A percentile compares a stretch with the other conserved stretches of the same genome.
Conservation (phyloP, 2,329 filamentous ascomycete genomes). For the Cercospora sp. region DNA sequence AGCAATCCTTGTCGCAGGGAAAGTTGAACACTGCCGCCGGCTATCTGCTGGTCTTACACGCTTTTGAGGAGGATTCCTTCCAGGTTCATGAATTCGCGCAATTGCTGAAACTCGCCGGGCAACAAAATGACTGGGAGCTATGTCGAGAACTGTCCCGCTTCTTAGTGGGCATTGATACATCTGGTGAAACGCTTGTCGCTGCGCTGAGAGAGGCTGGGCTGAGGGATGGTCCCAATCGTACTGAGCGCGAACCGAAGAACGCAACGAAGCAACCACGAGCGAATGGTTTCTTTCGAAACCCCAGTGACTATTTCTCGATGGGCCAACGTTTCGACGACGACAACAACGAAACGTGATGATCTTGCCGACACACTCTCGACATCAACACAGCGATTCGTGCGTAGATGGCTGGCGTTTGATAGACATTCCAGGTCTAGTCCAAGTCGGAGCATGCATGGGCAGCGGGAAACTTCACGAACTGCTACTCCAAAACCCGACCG, state of each 20-base stretch:
- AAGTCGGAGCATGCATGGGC: neutral
- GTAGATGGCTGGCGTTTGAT: neutral
- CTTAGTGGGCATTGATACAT: conserved; percentile 85
- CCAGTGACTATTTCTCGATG: conserved; percentile 19
- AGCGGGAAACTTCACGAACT: neutral
- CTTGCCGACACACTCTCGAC: neutral
- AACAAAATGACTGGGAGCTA: conserved; percentile 88
- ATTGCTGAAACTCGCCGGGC: conserved; percentile 75
- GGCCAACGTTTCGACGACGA: conserved; percentile 11
- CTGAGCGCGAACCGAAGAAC: neutral
- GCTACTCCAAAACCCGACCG: neutral
- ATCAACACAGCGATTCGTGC: neutral
- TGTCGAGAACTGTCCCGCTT: conserved; percentile 96
- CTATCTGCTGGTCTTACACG: conserved; percentile 92
- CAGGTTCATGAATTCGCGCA: conserved; percentile 71
- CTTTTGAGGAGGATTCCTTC: conserved; percentile 55
- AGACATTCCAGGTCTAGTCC: neutral
- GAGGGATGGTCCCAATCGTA: conserved; percentile 15
- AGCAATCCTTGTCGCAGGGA: conserved; percentile 81
- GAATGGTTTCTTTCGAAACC: conserved; percentile 8
- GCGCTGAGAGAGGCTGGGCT: conserved; percentile 55
- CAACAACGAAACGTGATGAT: neutral
- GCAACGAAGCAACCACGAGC: neutral
- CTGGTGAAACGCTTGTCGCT: conserved; percentile 73
- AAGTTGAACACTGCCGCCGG: conserved; percentile 93